Base-by-base conservation (phyloP, 106 monocot species). In the Allium sativum region DNA sequence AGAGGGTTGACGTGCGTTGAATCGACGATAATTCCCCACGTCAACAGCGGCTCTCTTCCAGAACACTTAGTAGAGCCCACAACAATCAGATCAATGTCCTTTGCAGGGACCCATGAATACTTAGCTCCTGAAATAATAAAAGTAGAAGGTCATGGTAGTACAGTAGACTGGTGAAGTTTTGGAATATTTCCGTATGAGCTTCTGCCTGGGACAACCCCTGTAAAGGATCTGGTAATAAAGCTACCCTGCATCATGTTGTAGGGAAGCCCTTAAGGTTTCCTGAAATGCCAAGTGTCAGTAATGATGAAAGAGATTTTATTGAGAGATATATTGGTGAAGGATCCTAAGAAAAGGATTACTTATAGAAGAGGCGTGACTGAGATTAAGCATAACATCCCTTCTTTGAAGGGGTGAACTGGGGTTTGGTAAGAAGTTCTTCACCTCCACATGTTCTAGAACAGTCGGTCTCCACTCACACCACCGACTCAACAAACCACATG, bases 321-420 rank as follows among this genome's bases (percentile, higher is more conserved):
- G 18, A 63, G 15, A n/a, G 71, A 62, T 3, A 63, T 72, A 8
- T 62, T 72, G 44, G 71, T 64, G 46, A 72, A 72, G 56, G 71
- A 72, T 48, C 71, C 71, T 9, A 46, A 72, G 45, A 72, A 18
- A 45, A 64, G 71, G 52, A 72, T 72, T 55, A 63, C 71, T 0
- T 72, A 64, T 21, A 31, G 64, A 31, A 55, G 71, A 48, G 71
- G 71, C 7, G 71, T 63, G 3, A 72, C 71, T 0, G 71, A 72
- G 71, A 72, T 72, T 20, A 72, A 72, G 44, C 71, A n/a, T n/a
- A 72, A n/a, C 71, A 72, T 21, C 71, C 71, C 6, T 72, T 72
- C 45, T 72, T 72, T 48, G 71, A 63, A 52, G 71, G 71, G 15
- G 62, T 72, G 19, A 64, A 54, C 22, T 72, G 71, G 71, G 71